Percentiles rank a stretch among this genome's conserved stretches.
phyloP scores from a whole-genome alignment of 139 green algal genomes.

The Asterochloris sp. region DNA sequence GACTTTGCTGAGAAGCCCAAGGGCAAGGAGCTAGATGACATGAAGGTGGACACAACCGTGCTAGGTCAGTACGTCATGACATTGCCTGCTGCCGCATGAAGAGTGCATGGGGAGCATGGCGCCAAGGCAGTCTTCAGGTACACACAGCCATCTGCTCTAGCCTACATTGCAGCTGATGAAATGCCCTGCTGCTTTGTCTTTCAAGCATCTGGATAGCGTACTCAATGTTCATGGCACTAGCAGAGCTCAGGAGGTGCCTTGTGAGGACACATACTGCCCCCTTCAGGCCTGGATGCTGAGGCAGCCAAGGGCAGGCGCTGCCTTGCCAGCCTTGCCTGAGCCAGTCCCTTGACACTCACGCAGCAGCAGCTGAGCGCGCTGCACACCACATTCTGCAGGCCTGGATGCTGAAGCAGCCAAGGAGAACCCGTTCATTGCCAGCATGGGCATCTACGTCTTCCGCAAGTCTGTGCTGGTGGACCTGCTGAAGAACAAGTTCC shows the following conservation, averaged over 20 bases:
- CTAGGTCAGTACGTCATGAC: conserved; percentile 42
- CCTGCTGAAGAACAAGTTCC: conserved; percentile 59
- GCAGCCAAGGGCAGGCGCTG: conserved; percentile 81
- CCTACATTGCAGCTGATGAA: neutral
- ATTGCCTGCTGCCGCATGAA: too few relatives aligned
- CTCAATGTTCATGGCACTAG: too few relatives aligned
- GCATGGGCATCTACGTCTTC: conserved; percentile 99
- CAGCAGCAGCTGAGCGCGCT: too few relatives aligned
- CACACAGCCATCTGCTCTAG: too few relatives aligned
- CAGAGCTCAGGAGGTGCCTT: too few relatives aligned
- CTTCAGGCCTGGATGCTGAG: conserved; percentile 57
- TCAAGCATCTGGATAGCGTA: too few relatives aligned
- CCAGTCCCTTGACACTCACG: too few relatives aligned
- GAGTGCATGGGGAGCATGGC: too few relatives aligned
- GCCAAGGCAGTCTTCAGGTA: too few relatives aligned
- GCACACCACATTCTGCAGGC: conserved; percentile 25
- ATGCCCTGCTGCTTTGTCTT: too few relatives aligned
- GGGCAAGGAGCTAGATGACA: conserved; percentile 84
- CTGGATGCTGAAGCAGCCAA: conserved; percentile 66
- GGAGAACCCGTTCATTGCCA: conserved; percentile 94
- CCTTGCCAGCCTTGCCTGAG: conserved; percentile 95
- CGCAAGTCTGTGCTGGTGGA: conserved; percentile 89
- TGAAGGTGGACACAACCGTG: conserved; percentile 95
- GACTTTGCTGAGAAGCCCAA: conserved; percentile 98
- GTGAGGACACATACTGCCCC: too few relatives aligned